Evolutionary conservation across 169 alveolate species (phyloP).

Genomic region (Miamiensis avidus): DNA sequence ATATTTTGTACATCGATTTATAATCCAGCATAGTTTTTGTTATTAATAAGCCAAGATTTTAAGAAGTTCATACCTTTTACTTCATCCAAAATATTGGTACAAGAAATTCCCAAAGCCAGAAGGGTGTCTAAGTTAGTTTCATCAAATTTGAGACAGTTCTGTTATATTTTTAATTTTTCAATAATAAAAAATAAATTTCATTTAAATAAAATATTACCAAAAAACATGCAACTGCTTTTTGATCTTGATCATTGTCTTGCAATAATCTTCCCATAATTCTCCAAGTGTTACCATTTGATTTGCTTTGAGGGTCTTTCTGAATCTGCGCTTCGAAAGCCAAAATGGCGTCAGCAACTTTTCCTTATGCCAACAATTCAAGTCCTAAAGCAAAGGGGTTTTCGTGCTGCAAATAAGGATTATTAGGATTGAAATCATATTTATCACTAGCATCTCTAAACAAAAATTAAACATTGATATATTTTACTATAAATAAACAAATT

Average conservation of each 20-base stretch:
- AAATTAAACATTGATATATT: neutral
- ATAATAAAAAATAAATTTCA: too few relatives aligned
- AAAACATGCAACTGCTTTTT: constrained; percentile 59
- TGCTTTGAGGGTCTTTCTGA: constrained; percentile 53
- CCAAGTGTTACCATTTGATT: constrained; percentile 83
- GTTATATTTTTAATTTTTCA: too few relatives aligned
- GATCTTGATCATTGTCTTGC: constrained; percentile 84
- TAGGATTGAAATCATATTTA: constrained; percentile 43
- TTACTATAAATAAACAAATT: too few relatives aligned
- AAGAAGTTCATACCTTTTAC: constrained; percentile 69
- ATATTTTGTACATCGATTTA: neutral
- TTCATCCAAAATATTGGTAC: constrained; percentile 83
- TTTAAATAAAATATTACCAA: neutral
- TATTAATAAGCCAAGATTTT: constrained; percentile 54
- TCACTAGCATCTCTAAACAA: constrained; percentile 20
- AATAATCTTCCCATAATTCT: constrained; percentile 81
- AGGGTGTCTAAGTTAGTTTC: constrained; percentile 74
- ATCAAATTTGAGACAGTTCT: constrained; percentile 46
- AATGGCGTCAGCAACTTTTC: constrained; percentile 77
- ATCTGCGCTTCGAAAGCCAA: constrained; percentile 84
- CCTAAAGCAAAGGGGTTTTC: constrained; percentile 64
- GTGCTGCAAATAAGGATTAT: constrained; percentile 50
- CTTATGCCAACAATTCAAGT: constrained; percentile 66
- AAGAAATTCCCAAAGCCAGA: constrained; percentile 84
- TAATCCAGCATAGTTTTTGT: constrained; percentile 48